phyloP scores from a whole-genome alignment of 2,329 filamentous ascomycete genomes.

The Cladosporium sp. region DNA sequence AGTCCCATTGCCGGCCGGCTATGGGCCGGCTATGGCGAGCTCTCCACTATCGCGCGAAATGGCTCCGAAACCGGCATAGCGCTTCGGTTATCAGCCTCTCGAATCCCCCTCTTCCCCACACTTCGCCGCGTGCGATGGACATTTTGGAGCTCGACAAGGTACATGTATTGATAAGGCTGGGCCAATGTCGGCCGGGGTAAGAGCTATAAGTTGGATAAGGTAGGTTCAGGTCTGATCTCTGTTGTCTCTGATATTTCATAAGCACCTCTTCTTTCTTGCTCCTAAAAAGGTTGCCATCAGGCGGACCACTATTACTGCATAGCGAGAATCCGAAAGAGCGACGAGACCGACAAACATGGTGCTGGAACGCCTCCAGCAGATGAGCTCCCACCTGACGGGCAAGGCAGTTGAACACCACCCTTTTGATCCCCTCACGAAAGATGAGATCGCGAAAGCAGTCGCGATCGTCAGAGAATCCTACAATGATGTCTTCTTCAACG shows the following conservation, averaged over 20 bases:
- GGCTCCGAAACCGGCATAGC: neutral
- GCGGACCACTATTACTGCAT: neutral
- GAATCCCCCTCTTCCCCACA: conserved; percentile 7
- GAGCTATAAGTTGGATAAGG: neutral
- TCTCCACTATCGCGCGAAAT: neutral
- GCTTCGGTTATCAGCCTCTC: neutral
- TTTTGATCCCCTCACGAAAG: conserved; percentile 66
- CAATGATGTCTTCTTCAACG: conserved; percentile 73
- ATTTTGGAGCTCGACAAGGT: conserved; percentile 7
- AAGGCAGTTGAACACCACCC: conserved; percentile 56
- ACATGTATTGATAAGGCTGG: conserved; percentile 2
- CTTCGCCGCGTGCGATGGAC: conserved; percentile 6
- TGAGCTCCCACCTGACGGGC: conserved; percentile 56
- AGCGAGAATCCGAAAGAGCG: neutral
- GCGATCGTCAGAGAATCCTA: conserved; percentile 63
- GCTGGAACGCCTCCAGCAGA: conserved; percentile 57
- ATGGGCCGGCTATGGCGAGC: neutral
- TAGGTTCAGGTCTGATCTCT: neutral
- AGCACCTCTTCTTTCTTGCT: neutral
- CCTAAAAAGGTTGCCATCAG: neutral
- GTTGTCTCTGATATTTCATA: neutral
- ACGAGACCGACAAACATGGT: conserved; percentile 6
- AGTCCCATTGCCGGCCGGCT: conserved; percentile 1
- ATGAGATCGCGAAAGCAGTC: conserved; percentile 69
- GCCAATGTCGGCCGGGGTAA: neutral